Evolutionary conservation across 768 basidiomycete species (phyloP).

Genomic region (Coprinopsis marcescibilis): DNA sequence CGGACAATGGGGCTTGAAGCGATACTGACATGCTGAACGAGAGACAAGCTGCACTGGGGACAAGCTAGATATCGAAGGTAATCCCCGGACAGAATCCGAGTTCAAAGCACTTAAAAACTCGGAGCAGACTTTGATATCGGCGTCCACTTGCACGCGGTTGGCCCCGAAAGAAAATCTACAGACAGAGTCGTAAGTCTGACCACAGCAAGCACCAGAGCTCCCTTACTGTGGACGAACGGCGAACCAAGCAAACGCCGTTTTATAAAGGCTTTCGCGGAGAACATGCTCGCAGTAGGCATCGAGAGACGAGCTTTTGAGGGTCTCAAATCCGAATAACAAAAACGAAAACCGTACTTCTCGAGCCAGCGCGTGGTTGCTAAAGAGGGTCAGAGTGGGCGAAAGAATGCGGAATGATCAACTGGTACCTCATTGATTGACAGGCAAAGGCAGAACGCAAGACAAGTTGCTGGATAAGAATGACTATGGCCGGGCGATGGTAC

Average conservation of each 20-base stretch:
- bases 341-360: conserved; percentile 89
- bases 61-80: conserved; percentile 55
- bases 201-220: not conserved
- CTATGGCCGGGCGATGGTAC: conserved; percentile 78
- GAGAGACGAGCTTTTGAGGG: conserved; percentile 79
- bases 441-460: conserved; percentile 75
- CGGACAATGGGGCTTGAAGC: not conserved
- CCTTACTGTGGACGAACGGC: conserved; percentile 86
- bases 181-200: conserved; percentile 4
- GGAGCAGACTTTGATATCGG: conserved; percentile 80
- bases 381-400: conserved; percentile 3
- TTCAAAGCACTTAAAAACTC: conserved; percentile 80
- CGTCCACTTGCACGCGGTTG: conserved; percentile 82
- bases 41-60: conserved; percentile 42
- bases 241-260: conserved; percentile 88
- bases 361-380: conserved; percentile 86
- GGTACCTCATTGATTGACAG: conserved; percentile 69
- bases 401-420: not conserved
- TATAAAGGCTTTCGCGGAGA: conserved; percentile 72
- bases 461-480: conserved; percentile 81
- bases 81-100: conserved; percentile 61
- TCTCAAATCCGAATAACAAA: conserved; percentile 89
- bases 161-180: conserved; percentile 94
- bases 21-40: conserved; percentile 35
- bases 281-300: conserved; percentile 77